Conservation (phyloP, 139 green algal genomes). For the Spirogloea muscicola region DNA sequence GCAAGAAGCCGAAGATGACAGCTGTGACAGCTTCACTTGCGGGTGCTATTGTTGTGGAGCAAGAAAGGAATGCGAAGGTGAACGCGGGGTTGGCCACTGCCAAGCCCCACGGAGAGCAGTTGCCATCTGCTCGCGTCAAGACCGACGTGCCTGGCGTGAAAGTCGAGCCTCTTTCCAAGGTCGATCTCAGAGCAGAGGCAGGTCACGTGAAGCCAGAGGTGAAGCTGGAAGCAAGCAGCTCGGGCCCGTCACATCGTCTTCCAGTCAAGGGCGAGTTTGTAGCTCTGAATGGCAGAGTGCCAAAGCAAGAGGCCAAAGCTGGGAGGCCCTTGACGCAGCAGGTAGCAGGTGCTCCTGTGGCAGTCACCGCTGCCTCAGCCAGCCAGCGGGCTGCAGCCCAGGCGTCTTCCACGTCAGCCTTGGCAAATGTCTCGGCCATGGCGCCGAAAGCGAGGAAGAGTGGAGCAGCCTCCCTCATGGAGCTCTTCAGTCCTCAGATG, state of each 20-base stretch:
- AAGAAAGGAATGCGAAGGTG: no score
- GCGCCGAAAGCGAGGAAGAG: slow-evolving; percentile 10
- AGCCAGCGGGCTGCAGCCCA: slow-evolving; percentile 6
- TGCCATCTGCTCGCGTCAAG: no score
- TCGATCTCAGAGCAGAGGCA: no score
- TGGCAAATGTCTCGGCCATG: neutral
- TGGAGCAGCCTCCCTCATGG: slow-evolving; percentile 79
- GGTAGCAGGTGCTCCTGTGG: neutral
- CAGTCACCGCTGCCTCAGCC: slow-evolving; percentile 2
- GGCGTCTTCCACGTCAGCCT: slow-evolving; percentile 1
- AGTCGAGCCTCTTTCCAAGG: no score
- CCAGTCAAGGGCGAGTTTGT: no score
- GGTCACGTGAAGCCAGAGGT: no score
- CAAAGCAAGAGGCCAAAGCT: neutral
- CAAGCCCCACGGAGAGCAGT: neutral
- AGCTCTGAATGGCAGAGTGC: neutral
- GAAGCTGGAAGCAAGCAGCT: no score
- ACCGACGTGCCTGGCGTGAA: no score
- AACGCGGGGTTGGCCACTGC: neutral
- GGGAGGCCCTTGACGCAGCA: neutral
- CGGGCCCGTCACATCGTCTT: no score
- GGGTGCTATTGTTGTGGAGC: neutral
- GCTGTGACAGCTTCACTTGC: neutral
- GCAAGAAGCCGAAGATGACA: no score
- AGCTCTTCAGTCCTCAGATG: slow-evolving; percentile 73